A percentile compares a stretch with the other conserved stretches of the same genome.
Evolutionary conservation across 78 protist genomes (phyloP).

Genomic region (Dictyostelium capitatum): DNA sequence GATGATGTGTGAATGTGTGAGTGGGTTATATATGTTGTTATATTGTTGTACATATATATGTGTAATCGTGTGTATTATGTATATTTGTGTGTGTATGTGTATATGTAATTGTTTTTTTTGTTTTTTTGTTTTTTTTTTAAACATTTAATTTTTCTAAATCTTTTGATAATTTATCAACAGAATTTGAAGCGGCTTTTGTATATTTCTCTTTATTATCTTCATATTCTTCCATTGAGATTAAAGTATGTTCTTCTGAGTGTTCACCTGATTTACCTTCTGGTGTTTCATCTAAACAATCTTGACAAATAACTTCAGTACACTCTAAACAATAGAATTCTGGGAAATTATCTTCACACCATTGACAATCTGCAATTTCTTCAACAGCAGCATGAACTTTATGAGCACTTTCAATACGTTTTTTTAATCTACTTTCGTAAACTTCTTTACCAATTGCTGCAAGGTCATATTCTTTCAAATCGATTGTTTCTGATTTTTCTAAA

Average conservation of each 20-base stretch:
- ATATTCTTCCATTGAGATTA: slow-evolving; percentile 50
- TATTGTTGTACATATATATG: too few relatives aligned
- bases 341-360: slow-evolving; percentile 66
- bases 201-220: slow-evolving; percentile 21
- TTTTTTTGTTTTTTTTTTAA: not conserved
- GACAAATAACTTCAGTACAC: slow-evolving; percentile 41
- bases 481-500: not conserved
- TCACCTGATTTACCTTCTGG: not conserved
- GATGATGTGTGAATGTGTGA: too few relatives aligned
- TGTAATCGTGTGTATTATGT: too few relatives aligned
- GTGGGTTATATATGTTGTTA: too few relatives aligned
- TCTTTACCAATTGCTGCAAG: slow-evolving; percentile 12
- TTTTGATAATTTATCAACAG: not conserved
- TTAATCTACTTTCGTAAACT: slow-evolving; percentile 6
- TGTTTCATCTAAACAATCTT: slow-evolving; percentile 44
- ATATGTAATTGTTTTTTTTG: not conserved
- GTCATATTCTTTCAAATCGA: slow-evolving; percentile 4
- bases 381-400: slow-evolving; percentile 8
- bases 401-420: slow-evolving; percentile 32
- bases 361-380: slow-evolving; percentile 52
- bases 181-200: not conserved
- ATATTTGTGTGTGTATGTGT: too few relatives aligned
- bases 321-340: slow-evolving; percentile 64
- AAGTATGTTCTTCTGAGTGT: slow-evolving; percentile 32
- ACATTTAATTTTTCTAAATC: slow-evolving; percentile 5